Conservation (phyloP, 805 yeast species). For the Saturnispora galanensis region DNA sequence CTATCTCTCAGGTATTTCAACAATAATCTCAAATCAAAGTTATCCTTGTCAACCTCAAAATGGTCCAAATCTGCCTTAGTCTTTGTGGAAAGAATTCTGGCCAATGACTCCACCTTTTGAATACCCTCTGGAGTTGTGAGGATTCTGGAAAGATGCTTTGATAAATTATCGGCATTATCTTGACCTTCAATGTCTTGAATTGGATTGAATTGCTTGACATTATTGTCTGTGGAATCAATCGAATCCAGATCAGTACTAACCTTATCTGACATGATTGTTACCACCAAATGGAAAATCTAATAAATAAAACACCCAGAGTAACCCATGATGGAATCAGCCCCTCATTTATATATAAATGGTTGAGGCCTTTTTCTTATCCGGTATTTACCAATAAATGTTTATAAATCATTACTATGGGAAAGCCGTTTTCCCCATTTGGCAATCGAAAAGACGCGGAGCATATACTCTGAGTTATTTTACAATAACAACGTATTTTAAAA, state of each 20-base stretch:
- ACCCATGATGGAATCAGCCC: too few relatives aligned
- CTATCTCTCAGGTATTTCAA: slow-evolving; percentile 31
- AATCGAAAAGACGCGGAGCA: too few relatives aligned
- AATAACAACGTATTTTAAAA: too few relatives aligned
- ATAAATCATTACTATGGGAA: too few relatives aligned
- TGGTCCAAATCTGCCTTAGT: slow-evolving; percentile 35
- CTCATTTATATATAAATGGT: too few relatives aligned
- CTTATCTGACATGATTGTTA: not conserved
- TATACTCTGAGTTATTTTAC: too few relatives aligned
- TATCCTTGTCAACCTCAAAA: slow-evolving; percentile 35
- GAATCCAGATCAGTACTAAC: slow-evolving; percentile 17
- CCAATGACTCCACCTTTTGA: slow-evolving; percentile 36
- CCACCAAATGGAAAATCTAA: too few relatives aligned
- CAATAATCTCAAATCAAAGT: slow-evolving; percentile 38
- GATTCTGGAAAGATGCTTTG: slow-evolving; percentile 22
- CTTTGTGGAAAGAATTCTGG: slow-evolving; percentile 40
- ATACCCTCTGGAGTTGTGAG: slow-evolving; percentile 21
- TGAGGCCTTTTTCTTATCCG: too few relatives aligned
- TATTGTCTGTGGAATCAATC: slow-evolving; percentile 18
- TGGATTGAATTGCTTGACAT: slow-evolving; percentile 20
- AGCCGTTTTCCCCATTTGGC: too few relatives aligned
- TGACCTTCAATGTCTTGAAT: slow-evolving; percentile 18
- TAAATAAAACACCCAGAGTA: too few relatives aligned
- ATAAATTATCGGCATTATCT: slow-evolving; percentile 17
- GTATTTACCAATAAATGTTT: too few relatives aligned